Evolutionary conservation across 106 monocot genomes (phyloP).

Genomic region (Dioscorea zingiberensis): DNA sequence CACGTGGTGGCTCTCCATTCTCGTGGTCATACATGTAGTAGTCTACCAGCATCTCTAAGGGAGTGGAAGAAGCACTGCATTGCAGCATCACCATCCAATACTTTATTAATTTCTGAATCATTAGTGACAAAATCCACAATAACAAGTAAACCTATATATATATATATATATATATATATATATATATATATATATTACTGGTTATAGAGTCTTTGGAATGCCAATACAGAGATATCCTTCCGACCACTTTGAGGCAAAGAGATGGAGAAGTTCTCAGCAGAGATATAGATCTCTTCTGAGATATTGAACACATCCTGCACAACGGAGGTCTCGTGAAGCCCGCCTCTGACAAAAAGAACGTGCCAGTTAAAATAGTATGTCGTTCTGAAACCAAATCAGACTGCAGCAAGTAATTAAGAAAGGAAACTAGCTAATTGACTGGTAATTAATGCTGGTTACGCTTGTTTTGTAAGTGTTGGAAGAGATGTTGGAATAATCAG

Average conservation of each 20-base stretch:
- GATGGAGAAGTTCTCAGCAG: slow-evolving; percentile 19
- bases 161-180: too few relatives aligned
- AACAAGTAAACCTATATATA: too few relatives aligned
- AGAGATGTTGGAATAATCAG: slow-evolving; percentile 34
- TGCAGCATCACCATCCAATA: too few relatives aligned
- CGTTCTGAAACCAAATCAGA: too few relatives aligned
- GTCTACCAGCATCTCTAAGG: slow-evolving; percentile 60
- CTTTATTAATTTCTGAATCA: too few relatives aligned
- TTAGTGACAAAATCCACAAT: too few relatives aligned
- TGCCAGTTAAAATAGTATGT: too few relatives aligned
- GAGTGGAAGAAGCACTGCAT: slow-evolving; percentile 34
- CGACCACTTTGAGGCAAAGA: slow-evolving; percentile 18
- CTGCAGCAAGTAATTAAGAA: too few relatives aligned
- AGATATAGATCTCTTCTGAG: not conserved
- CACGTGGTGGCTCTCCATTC: slow-evolving; percentile 70
- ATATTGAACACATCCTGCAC: slow-evolving; percentile 15
- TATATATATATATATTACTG: slow-evolving; percentile 20
- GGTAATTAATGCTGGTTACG: not conserved
- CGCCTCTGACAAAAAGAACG: slow-evolving; percentile 35
- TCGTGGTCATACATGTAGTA: slow-evolving; percentile 70
- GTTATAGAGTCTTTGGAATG: slow-evolving; percentile 54
- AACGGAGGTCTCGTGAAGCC: slow-evolving; percentile 8
- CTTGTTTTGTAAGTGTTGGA: slow-evolving; percentile 34
- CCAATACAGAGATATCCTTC: slow-evolving; percentile 48
- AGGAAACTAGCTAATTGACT: too few relatives aligned